Evolutionary conservation across 805 yeast genomes (phyloP).

Genomic region (Candida vaughaniae): DNA sequence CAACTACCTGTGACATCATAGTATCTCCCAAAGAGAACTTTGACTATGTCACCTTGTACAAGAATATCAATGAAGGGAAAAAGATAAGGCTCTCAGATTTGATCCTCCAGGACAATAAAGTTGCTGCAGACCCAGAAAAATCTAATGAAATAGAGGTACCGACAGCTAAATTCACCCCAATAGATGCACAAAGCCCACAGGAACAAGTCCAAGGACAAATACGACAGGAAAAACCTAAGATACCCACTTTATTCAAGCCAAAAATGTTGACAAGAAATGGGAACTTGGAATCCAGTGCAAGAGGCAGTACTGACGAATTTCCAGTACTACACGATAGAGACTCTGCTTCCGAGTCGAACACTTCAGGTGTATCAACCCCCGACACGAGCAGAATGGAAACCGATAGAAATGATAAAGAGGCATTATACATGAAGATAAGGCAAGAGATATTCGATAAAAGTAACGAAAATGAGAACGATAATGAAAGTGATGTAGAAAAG

Average conservation of each 20-base stretch:
- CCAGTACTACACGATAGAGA: too few relatives aligned
- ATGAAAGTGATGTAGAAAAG: slow-evolving; percentile 6
- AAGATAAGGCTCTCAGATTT: background rate
- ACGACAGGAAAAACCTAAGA: too few relatives aligned
- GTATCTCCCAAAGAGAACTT: slow-evolving; percentile 15
- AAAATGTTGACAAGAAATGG: too few relatives aligned
- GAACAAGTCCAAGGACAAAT: too few relatives aligned
- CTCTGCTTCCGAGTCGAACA: too few relatives aligned
- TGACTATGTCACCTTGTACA: background rate
- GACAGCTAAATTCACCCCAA: too few relatives aligned
- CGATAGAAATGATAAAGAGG: slow-evolving; percentile 33
- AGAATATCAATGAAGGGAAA: background rate
- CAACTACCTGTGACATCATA: slow-evolving; percentile 20
- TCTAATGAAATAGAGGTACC: background rate
- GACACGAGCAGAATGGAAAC: too few relatives aligned
- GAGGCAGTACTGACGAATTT: too few relatives aligned
- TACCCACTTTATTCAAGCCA: too few relatives aligned
- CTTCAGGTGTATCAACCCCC: too few relatives aligned
- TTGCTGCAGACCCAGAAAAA: background rate
- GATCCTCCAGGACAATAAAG: background rate
- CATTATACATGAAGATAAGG: slow-evolving; percentile 37
- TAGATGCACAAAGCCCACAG: too few relatives aligned
- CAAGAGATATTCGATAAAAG: slow-evolving; percentile 33
- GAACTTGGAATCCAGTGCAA: too few relatives aligned
- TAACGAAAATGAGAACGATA: slow-evolving; percentile 15